Conservation (phyloP, 768 basidiomycete species). For the Hortiboletus campestris region DNA sequence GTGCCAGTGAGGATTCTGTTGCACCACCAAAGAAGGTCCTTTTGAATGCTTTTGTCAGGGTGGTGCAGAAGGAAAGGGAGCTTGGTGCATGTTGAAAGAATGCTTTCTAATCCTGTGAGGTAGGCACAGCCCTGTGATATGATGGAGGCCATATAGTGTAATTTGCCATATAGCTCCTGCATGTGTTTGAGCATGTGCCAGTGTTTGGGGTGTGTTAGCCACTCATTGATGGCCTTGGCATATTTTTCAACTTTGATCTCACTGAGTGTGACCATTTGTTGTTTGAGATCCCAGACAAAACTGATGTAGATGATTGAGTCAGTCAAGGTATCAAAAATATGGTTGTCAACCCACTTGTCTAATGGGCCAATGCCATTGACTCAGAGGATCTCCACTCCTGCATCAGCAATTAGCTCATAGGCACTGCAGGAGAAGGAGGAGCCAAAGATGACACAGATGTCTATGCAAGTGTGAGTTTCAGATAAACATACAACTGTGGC, state of each 20-base stretch:
- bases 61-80: constrained; percentile 34
- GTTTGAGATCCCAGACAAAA: background rate
- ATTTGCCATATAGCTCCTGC: constrained; percentile 1
- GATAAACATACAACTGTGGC: too few relatives aligned
- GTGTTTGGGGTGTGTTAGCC: too few relatives aligned
- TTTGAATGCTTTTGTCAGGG: background rate
- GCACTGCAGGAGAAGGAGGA: too few relatives aligned
- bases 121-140: constrained; percentile 36
- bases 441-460: background rate
- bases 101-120: constrained; percentile 39
- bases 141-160: constrained; percentile 17
- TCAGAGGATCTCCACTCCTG: background rate
- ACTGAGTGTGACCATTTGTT: background rate
- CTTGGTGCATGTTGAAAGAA: constrained; percentile 29
- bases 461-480: background rate
- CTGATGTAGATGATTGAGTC: background rate
- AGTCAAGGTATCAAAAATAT: too few relatives aligned
- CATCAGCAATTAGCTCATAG: background rate
- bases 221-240: too few relatives aligned
- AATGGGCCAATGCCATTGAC: background rate
- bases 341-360: background rate
- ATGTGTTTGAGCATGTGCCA: background rate
- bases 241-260: too few relatives aligned
- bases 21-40: background rate
- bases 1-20: background rate